phyloP scores from a whole-genome alignment of 2,329 filamentous ascomycete genomes.

The Neopestalotiopsis clavispora region DNA sequence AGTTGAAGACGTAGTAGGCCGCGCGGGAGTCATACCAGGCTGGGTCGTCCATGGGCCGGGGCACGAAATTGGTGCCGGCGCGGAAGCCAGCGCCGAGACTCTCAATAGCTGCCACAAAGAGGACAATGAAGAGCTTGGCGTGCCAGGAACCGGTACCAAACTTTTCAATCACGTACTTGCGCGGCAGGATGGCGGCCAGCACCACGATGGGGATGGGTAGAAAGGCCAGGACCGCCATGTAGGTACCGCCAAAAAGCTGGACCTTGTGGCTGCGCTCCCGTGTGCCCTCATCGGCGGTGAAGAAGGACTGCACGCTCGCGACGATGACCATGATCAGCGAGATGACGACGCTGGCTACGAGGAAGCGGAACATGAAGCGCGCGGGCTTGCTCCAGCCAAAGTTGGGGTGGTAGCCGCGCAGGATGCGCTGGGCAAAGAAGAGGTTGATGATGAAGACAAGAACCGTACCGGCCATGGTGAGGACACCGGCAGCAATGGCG shows the following conservation, averaged over 20 bases:
- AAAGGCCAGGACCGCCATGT: slow-evolving; percentile 34
- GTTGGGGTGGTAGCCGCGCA: slow-evolving; percentile 42
- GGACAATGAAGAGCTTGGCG: slow-evolving; percentile 58
- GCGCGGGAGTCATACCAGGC: slow-evolving; percentile 64
- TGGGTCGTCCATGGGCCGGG: slow-evolving; percentile 45
- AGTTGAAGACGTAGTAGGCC: slow-evolving; percentile 69
- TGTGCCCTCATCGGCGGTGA: slow-evolving; percentile 27
- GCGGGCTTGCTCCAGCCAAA: slow-evolving; percentile 40
- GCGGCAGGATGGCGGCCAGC: slow-evolving; percentile 12
- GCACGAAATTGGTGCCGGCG: slow-evolving; percentile 53
- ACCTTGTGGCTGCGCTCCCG: slow-evolving; percentile 29
- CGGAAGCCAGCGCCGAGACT: slow-evolving; percentile 63
- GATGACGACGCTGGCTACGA: slow-evolving; percentile 32
- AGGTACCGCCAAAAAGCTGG: slow-evolving; percentile 34
- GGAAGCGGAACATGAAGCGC: slow-evolving; percentile 29
- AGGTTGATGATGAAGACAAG: slow-evolving; percentile 43
- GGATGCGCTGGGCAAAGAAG: slow-evolving; percentile 43
- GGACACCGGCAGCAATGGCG: slow-evolving; percentile 39
- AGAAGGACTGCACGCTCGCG: slow-evolving; percentile 34
- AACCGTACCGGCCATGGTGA: slow-evolving; percentile 42
- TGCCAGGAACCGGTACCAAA: slow-evolving; percentile 61
- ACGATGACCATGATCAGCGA: slow-evolving; percentile 38
- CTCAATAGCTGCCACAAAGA: slow-evolving; percentile 52
- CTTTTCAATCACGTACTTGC: slow-evolving; percentile 45
- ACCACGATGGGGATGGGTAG: slow-evolving; percentile 37